A percentile compares a stretch with the other conserved stretches of the same genome.
phyloP scores from a whole-genome alignment of 2,329 filamentous ascomycete species.

The Fusarium staphyleae region DNA sequence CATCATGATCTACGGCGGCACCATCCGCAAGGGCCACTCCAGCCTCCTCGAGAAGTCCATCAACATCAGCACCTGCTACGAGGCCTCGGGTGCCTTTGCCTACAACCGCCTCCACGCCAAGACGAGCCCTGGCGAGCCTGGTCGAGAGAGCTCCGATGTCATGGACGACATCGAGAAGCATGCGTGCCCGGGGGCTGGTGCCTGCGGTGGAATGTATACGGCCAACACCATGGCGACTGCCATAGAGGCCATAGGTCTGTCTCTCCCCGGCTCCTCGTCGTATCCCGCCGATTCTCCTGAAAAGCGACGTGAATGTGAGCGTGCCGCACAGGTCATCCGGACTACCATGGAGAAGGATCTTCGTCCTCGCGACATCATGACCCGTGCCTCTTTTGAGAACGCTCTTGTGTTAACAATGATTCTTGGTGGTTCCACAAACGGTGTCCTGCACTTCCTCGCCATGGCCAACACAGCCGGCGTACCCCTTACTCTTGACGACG shows the following conservation, averaged over 20 bases:
- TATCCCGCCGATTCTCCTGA: conserved; percentile 82
- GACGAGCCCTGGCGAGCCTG: conserved; percentile 64
- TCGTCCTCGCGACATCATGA: conserved; percentile 79
- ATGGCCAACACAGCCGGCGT: conserved; percentile 89
- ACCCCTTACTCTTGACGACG: conserved; percentile 78
- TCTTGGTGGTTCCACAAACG: conserved; percentile 89
- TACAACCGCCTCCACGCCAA: conserved; percentile 80
- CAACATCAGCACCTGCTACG: conserved; percentile 89
- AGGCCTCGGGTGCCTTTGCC: conserved; percentile 81
- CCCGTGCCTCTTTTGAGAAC: conserved; percentile 83
- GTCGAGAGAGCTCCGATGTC: conserved; percentile 77
- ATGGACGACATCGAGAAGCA: conserved; percentile 82
- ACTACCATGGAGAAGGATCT: conserved; percentile 84
- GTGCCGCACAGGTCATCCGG: conserved; percentile 78
- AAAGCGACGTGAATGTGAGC: conserved; percentile 86
- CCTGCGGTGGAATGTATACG: conserved; percentile 87
- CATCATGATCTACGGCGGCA: conserved; percentile 94
- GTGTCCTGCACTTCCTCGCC: conserved; percentile 85
- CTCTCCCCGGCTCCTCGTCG: conserved; percentile 82
- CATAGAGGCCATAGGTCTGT: conserved; percentile 88
- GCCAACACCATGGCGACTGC: conserved; percentile 91
- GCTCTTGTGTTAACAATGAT: conserved; percentile 91
- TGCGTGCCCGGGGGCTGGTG: conserved; percentile 70
- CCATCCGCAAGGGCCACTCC: conserved; percentile 87
- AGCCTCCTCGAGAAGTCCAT: conserved; percentile 76